Base-by-base conservation (phyloP, 2,329 filamentous ascomycete species). In the Botrytis squamosa region DNA sequence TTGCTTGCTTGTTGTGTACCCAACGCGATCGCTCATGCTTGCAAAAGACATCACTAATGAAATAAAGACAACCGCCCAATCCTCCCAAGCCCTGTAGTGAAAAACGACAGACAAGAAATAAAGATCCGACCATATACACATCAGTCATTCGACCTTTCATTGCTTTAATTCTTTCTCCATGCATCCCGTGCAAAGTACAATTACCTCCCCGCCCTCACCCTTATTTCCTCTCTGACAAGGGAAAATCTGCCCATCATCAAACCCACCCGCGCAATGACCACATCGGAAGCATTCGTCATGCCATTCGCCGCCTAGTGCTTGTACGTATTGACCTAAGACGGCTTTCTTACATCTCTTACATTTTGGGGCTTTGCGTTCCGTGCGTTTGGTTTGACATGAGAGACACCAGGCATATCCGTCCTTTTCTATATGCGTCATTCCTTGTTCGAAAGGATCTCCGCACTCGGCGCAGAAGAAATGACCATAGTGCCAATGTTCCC, bases 391-490 rank as follows among this genome's bases (percentile, higher is more conserved):
- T 84, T 98, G 95, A 81, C 96, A 99, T 36, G 88, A 88, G 65
- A 98, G 89, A 83, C 96, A 99, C 95, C 96, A 99, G 8, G 96
- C 96, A 82, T 97, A 98, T 16, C 95, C 95, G 78, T 98, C 95
- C 83, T 97, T 97, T 82, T 99, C 96, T 72, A 99, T 91, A 79
- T 91, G 90, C 64, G 89, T 91, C 84, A 87, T 88, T 74, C 88
- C 88, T 66, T 86, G 86, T 77, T 87, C 93, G 81, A 99, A 99
- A 0, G 96, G 95, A 84, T 99, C 95, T 77, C 96, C 96, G 81
- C 96, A 99, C 86, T 99, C 94, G 60, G 96, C 96, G 81, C 96
- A 99, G 88, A 99, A 99, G 85, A 99, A 99, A 84, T 99, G 96
- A 0, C 96, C 96, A 71, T 93, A 93, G 82, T 99, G 96, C 93